Percentiles rank a stretch among this genome's conserved stretches.
These are phyloP conservation scores for Sutorius eximius DNA, from an alignment of 1,284 basidiomycete species.

Conservation along the genomic window DNA sequence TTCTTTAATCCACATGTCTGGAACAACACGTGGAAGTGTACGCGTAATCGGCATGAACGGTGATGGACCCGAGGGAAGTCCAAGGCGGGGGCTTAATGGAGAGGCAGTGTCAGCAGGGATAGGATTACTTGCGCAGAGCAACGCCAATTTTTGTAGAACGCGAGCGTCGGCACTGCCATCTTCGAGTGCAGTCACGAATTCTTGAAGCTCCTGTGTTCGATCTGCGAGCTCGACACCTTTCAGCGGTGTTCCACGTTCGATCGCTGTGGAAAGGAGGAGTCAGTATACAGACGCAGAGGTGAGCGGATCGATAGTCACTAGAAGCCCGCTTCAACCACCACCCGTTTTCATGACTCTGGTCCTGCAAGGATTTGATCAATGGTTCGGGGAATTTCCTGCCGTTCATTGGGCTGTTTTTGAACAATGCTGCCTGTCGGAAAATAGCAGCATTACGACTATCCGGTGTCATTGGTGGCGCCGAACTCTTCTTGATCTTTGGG, in stretches of 20 bases:
- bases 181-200: slow-evolving; percentile 53
- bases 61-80: slow-evolving; percentile 48
- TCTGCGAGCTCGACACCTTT: slow-evolving; percentile 41
- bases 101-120: slow-evolving; percentile 44
- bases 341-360: slow-evolving; percentile 60
- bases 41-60: slow-evolving; percentile 44
- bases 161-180: slow-evolving; percentile 49
- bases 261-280: slow-evolving; percentile 41
- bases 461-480: slow-evolving; percentile 58
- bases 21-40: slow-evolving; percentile 44
- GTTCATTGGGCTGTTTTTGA: slow-evolving; percentile 70
- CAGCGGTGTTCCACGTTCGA: slow-evolving; percentile 47
- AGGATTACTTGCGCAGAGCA: slow-evolving; percentile 61
- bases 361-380: slow-evolving; percentile 64
- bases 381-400: slow-evolving; percentile 46
- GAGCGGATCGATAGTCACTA: slow-evolving; percentile 40
- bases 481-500: slow-evolving; percentile 27
- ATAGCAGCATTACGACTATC: slow-evolving; percentile 54
- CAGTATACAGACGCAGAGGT: slow-evolving; percentile 10
- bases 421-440: slow-evolving; percentile 73
- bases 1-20: slow-evolving; percentile 65
- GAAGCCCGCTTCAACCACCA: slow-evolving; percentile 78
- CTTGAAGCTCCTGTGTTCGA: slow-evolving; percentile 49
- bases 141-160: slow-evolving; percentile 59
- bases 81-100: slow-evolving; percentile 43